Conservation (phyloP, 2,329 filamentous ascomycete species). For the Septoria linicola region DNA sequence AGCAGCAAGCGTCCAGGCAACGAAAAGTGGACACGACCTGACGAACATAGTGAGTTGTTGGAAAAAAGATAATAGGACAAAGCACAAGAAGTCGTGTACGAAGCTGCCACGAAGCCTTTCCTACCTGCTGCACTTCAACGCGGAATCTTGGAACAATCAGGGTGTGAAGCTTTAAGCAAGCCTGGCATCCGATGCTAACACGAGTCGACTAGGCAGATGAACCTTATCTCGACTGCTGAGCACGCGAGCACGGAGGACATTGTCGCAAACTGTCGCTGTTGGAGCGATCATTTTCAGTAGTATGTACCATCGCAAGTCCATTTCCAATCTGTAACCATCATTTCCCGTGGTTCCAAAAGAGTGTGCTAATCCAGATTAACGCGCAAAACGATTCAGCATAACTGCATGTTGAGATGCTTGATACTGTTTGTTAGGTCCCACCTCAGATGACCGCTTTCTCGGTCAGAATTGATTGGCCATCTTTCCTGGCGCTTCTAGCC, state of each 20-base stretch:
- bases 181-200: background rate
- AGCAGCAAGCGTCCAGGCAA: background rate
- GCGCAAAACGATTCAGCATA: background rate
- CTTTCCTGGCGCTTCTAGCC: slow-evolving; percentile 9
- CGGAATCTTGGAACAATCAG: background rate
- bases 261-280: background rate
- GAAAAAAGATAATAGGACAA: background rate
- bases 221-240: slow-evolving; percentile 1
- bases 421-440: background rate
- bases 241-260: too few relatives aligned
- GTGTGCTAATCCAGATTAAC: background rate
- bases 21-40: background rate
- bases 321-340: background rate
- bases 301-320: background rate
- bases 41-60: background rate
- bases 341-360: too few relatives aligned
- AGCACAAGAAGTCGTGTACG: background rate
- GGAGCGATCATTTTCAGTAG: background rate
- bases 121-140: background rate
- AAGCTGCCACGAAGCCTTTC: background rate
- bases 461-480: slow-evolving; percentile 7
- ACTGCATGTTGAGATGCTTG: background rate
- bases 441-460: background rate
- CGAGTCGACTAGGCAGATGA: background rate
- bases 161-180: background rate